These are phyloP conservation scores for Rhodotorula sp. DNA, from an alignment of 1,284 basidiomycete species.

Conservation along the genomic window DNA sequence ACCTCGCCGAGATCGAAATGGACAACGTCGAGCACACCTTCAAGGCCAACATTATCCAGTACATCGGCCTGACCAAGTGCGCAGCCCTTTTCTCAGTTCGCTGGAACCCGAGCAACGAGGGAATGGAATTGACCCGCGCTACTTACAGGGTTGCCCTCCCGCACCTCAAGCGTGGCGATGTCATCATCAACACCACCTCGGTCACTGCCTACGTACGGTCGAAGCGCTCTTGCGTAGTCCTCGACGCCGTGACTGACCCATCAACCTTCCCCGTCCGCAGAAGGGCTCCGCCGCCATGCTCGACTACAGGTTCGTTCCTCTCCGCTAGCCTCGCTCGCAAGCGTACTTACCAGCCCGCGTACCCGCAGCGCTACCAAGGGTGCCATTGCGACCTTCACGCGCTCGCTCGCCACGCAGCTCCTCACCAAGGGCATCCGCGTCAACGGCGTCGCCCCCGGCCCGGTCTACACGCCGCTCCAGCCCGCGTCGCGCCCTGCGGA, in stretches of 20 bases:
- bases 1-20: slow-evolving; percentile 58
- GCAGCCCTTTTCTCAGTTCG: background rate
- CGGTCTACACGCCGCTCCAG: slow-evolving; percentile 60
- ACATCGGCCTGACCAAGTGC: slow-evolving; percentile 61
- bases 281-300: slow-evolving; percentile 53
- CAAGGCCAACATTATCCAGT: slow-evolving; percentile 61
- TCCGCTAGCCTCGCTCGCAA: too few species aligned
- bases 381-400: slow-evolving; percentile 48
- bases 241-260: background rate
- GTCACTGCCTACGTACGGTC: slow-evolving; percentile 61
- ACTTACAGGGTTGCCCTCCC: slow-evolving; percentile 61
- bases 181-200: slow-evolving; percentile 66
- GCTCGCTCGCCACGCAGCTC: slow-evolving; percentile 62
- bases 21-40: slow-evolving; percentile 19
- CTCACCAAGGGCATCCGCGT: slow-evolving; percentile 63
- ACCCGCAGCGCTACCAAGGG: slow-evolving; percentile 59
- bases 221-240: background rate
- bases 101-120: too few species aligned
- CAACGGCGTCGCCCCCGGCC: slow-evolving; percentile 61
- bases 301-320: slow-evolving; percentile 53
- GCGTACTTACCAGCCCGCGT: too few species aligned
- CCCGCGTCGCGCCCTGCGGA: slow-evolving; percentile 59
- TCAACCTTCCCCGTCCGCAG: background rate
- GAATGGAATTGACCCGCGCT: too few species aligned
- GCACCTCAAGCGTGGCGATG: slow-evolving; percentile 63